Evolutionary conservation across 2,329 filamentous ascomycete species (phyloP), one percentile per base, ranked within the genome.

Genomic region (Byssoonygena ceratinophila): DNA sequence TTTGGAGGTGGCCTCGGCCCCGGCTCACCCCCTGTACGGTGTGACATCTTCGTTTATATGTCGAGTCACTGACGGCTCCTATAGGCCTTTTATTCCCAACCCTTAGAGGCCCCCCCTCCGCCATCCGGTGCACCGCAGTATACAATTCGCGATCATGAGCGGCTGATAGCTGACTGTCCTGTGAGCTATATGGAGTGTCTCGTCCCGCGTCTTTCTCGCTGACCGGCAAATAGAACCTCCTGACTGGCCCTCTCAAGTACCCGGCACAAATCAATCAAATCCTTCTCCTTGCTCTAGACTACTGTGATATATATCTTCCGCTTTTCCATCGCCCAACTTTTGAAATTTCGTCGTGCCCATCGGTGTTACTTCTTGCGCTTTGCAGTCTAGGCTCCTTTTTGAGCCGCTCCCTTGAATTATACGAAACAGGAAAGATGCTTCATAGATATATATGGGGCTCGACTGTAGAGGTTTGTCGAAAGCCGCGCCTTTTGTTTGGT

Each of bases 261-360:
- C 39, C 41, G 4, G 18, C 51, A 4, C 55, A 55, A 51, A 37
- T 48, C 11, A 54, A 57, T 23, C 44, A 46, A 16, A 44, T 55
- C n/a, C 39, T 58, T 14, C 51, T 34, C 18, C 40, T 51, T 9
- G 57, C 56, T n/a, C 49, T 60, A 6, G 56, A 60, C 34, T 60
- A 60, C 41, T 58, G 57, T 45, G 55, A 60, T 34, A 39, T 58
- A 14, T 59, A 58, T 46, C 51, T 60, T 51, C 56, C 57, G 12
- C 43, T 59, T 14, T 60, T 60, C 41, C 59, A 60, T 25, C 58
- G 56, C 12, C 55, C 59, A 31, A 60, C 58, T 4, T 51, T 60
- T n/a, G 53, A 55, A 2, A 11, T 59, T 9, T 46, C 53, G 5
- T 51, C 46, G 1, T 49, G 49, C 6, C 55, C 58, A 4, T 46